Evolutionary conservation across 495 filamentous ascomycete genomes (phyloP), one percentile per base, ranked within the genome.

Genomic region (Astrothelium subdiscretum): DNA sequence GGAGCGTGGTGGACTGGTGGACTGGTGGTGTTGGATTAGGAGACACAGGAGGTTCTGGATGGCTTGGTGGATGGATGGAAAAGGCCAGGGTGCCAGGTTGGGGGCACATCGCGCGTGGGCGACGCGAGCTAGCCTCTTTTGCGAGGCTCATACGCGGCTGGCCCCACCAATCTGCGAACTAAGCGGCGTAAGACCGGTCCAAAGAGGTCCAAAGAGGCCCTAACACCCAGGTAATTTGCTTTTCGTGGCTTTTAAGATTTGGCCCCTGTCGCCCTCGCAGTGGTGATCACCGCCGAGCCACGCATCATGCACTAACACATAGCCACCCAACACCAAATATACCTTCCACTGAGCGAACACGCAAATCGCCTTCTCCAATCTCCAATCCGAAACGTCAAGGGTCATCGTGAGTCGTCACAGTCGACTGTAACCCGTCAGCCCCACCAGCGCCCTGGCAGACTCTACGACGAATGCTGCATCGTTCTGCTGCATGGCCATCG

Each of bases 401-500:
- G 15, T 38, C 8, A 38, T 38, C 6, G 8, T n/a, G 48, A 26
- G 22, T n/a, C n/a, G n/a, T n/a, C n/a, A n/a, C n/a, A n/a, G n/a
- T n/a, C n/a, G n/a, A n/a, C n/a, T n/a, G n/a, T n/a, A n/a, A 5
- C 24, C 48, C 8, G 5, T 54, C 48, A 54, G 48, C 48, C 48
- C 48, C 48, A 54, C 48, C 48, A 48, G 18, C 42, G 42, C 42
- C 42, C 42, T n/a, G 6, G 18, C 6, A 8, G n/a, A 12, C 11
- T 54, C 48, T 54, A 20, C 20, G 48, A 54, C 48, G 48, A 54
- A 54, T 54, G 48, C 24, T 54, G 48, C 48, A 15, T 54, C 48
- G 48, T 54, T 24, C 24, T 8, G n/a, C 24, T 8, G n/a, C 24
- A 26, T 54, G 48, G 22, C 48, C 22, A 15, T 54, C 48, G 12